A percentile compares a stretch with the other conserved stretches of the same genome.
phyloP scores from a whole-genome alignment of 495 filamentous ascomycete genomes.

The Annulohypoxylon bovei region DNA sequence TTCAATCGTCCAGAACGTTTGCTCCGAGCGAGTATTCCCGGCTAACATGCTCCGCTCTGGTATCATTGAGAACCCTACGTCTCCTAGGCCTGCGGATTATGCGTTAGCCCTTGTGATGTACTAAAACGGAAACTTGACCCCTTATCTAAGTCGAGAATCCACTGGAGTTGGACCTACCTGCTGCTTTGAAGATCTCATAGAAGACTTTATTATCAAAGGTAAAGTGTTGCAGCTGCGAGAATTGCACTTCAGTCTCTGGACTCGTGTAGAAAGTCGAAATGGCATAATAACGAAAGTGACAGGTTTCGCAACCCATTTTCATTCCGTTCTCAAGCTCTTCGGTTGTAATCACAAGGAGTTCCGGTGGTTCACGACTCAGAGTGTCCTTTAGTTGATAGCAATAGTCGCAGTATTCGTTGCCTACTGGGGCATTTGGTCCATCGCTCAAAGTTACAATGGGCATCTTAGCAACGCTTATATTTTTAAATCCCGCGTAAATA shows the following conservation, averaged over 20 bases:
- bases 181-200: not conserved
- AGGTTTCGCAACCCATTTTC: not conserved
- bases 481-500: too few relatives aligned
- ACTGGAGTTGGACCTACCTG: not conserved
- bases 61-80: not conserved
- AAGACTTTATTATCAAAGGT: not conserved
- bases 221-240: not conserved
- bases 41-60: not conserved
- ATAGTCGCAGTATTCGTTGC: not conserved
- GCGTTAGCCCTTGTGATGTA: not conserved
- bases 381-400: not conserved
- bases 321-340: not conserved
- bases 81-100: not conserved
- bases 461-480: not conserved
- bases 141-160: not conserved
- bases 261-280: not conserved
- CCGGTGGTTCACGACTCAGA: not conserved
- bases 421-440: not conserved
- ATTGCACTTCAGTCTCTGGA: not conserved
- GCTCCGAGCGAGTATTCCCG: not conserved
- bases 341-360: not conserved
- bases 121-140: not conserved
- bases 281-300: not conserved
- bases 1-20: not conserved
- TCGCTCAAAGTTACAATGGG: not conserved